Conservation (phyloP, 495 filamentous ascomycete species). For the Parachaetomium inaequale region DNA sequence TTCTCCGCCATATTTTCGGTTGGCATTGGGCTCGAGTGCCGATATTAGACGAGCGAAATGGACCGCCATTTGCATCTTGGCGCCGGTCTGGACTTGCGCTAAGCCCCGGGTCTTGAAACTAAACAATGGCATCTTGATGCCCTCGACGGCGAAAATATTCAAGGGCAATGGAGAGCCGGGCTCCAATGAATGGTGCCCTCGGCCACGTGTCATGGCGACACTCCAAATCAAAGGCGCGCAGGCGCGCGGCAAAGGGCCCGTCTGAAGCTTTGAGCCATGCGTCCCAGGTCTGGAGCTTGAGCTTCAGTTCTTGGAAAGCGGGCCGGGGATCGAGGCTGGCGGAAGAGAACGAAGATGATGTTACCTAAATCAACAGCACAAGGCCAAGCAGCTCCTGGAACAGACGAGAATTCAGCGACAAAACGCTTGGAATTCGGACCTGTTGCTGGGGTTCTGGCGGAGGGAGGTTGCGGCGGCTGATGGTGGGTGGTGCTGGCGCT, state of each 20-base stretch:
- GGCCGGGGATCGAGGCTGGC: neutral
- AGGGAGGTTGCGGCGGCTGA: neutral
- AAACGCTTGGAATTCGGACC: neutral
- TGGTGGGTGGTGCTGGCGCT: conserved; percentile 11
- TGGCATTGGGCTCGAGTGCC: no score
- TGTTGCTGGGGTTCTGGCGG: neutral
- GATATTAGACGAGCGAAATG: neutral
- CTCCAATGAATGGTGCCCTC: neutral
- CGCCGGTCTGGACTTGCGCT: neutral
- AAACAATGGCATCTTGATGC: neutral
- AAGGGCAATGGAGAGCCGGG: neutral
- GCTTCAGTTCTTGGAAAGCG: neutral
- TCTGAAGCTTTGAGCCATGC: neutral
- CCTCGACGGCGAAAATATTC: no score
- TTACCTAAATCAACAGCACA: neutral
- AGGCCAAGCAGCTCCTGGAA: neutral
- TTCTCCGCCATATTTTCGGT: neutral
- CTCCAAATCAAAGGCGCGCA: neutral
- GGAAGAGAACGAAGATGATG: neutral
- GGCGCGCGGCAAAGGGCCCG: conserved; percentile 10
- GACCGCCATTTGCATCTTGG: neutral
- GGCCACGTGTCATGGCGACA: conserved; percentile 15
- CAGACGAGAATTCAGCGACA: neutral
- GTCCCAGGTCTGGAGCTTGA: neutral
- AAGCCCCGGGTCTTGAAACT: neutral